Percentiles rank a stretch among this genome's conserved stretches.
These are phyloP conservation scores for Erythrobasidium yunnanense DNA, from an alignment of 768 basidiomycete genomes.

Conservation along the genomic window DNA sequence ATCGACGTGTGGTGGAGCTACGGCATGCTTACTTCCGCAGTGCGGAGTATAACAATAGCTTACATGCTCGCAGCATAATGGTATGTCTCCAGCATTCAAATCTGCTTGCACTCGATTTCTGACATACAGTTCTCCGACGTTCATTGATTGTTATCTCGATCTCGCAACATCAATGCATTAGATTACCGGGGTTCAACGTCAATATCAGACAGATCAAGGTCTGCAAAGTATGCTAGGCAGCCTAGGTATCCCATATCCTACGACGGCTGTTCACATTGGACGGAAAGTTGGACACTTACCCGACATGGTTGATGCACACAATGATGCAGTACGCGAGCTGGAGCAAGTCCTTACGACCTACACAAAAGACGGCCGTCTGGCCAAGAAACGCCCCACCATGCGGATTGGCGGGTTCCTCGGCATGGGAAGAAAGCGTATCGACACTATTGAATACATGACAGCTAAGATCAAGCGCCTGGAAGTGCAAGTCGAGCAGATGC, in stretches of 20 bases:
- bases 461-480: conserved; percentile 43
- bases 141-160: no score
- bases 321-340: conserved; percentile 82
- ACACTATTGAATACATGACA: conserved; percentile 80
- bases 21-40: conserved; percentile 57
- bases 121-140: no score
- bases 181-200: conserved; percentile 65
- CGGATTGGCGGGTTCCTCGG: conserved; percentile 68
- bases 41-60: conserved; percentile 61
- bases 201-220: conserved; percentile 73
- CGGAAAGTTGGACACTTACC: conserved; percentile 78
- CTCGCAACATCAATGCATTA: no score
- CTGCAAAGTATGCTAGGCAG: conserved; percentile 57
- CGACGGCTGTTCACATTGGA: conserved; percentile 79
- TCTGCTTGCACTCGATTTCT: not conserved
- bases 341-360: conserved; percentile 81
- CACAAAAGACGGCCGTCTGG: conserved; percentile 64
- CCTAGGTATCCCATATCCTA: conserved; percentile 64
- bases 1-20: conserved; percentile 52
- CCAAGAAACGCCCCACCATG: conserved; percentile 68
- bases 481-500: conserved; percentile 60
- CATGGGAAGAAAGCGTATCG: conserved; percentile 69
- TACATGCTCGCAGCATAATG: conserved; percentile 85
- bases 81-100: not conserved
- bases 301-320: conserved; percentile 60